phyloP scores from a whole-genome alignment of 2,329 filamentous ascomycete species.

The Neofusicoccum kwambonambiense region DNA sequence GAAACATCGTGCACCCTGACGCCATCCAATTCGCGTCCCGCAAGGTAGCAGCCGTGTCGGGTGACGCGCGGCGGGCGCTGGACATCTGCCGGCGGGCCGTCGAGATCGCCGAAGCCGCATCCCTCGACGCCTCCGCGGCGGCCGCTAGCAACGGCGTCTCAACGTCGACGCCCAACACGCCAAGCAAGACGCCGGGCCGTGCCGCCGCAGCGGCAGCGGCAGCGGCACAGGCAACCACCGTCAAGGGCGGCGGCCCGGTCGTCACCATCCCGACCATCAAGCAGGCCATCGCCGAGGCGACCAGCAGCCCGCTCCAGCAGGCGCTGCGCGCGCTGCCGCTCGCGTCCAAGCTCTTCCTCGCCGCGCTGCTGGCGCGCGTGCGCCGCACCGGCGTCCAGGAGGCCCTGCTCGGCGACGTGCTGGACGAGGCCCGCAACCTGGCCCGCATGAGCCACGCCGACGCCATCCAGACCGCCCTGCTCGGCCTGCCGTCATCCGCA shows the following conservation, averaged over 20 bases:
- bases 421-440: slow-evolving; percentile 79
- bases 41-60: slow-evolving; percentile 94
- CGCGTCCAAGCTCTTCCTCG: slow-evolving; percentile 79
- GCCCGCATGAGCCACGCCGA: slow-evolving; percentile 60
- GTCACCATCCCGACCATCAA: slow-evolving; percentile 95
- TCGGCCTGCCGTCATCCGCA: slow-evolving; percentile 32
- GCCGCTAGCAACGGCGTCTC: slow-evolving; percentile 35
- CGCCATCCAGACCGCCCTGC: slow-evolving; percentile 61
- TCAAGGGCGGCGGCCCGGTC: slow-evolving; percentile 34
- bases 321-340: slow-evolving; percentile 81
- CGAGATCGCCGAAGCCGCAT: slow-evolving; percentile 83
- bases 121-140: slow-evolving; percentile 27
- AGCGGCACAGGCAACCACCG: not conserved
- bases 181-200: slow-evolving; percentile 53
- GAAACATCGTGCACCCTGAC: slow-evolving; percentile 86
- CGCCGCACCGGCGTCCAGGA: slow-evolving; percentile 83
- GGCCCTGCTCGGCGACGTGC: slow-evolving; percentile 81
- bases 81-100: slow-evolving; percentile 96
- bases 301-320: slow-evolving; percentile 86
- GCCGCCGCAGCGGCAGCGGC: slow-evolving; percentile 11
- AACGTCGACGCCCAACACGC: slow-evolving; percentile 53
- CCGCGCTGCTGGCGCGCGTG: slow-evolving; percentile 74
- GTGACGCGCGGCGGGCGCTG: slow-evolving; percentile 85
- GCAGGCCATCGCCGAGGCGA: slow-evolving; percentile 91
- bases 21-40: slow-evolving; percentile 94